Evolutionary conservation across 2,329 filamentous ascomycete species (phyloP).

Genomic region (Colletotrichum chlorophyti): DNA sequence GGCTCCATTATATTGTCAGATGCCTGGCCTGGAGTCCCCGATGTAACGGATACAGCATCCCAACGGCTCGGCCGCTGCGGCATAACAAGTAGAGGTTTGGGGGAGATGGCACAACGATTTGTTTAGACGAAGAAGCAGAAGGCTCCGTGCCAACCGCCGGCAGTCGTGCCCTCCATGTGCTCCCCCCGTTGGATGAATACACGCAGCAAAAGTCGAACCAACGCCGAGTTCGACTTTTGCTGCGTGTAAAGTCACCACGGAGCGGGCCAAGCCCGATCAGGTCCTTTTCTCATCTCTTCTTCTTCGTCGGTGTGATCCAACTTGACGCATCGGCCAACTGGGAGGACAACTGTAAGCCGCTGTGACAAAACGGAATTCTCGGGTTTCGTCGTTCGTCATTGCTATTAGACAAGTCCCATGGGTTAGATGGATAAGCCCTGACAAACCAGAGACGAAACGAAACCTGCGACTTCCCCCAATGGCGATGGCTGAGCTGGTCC

Average conservation of each 20-base stretch:
- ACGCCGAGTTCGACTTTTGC: too few species aligned
- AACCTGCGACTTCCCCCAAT: slow-evolving; percentile 16
- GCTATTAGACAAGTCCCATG: neutral
- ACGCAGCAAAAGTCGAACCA: too few species aligned
- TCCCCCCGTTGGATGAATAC: slow-evolving; percentile 2
- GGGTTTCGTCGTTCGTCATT: neutral
- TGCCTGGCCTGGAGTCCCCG: neutral
- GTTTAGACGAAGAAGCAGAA: too few species aligned
- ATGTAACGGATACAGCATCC: slow-evolving; percentile 6
- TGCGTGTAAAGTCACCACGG: too few species aligned
- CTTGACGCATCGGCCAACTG: slow-evolving; percentile 4
- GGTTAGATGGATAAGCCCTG: slow-evolving; percentile 24
- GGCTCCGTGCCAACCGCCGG: neutral
- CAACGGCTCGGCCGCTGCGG: slow-evolving; percentile 7
- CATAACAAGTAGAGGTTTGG: neutral
- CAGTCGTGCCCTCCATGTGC: neutral
- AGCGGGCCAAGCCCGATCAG: too few species aligned
- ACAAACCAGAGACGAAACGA: slow-evolving; percentile 21
- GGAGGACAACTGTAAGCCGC: slow-evolving; percentile 3
- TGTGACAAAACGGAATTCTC: slow-evolving; percentile 14
- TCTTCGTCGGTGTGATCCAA: neutral
- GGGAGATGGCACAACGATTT: slow-evolving; percentile 4
- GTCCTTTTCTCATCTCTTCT: neutral
- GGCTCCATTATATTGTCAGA: neutral
- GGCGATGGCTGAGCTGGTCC: slow-evolving; percentile 2